Evolutionary conservation across 2,329 filamentous ascomycete species (phyloP), one percentile per base, ranked within the genome.

Genomic region (Dactylonectria estremocensis): DNA sequence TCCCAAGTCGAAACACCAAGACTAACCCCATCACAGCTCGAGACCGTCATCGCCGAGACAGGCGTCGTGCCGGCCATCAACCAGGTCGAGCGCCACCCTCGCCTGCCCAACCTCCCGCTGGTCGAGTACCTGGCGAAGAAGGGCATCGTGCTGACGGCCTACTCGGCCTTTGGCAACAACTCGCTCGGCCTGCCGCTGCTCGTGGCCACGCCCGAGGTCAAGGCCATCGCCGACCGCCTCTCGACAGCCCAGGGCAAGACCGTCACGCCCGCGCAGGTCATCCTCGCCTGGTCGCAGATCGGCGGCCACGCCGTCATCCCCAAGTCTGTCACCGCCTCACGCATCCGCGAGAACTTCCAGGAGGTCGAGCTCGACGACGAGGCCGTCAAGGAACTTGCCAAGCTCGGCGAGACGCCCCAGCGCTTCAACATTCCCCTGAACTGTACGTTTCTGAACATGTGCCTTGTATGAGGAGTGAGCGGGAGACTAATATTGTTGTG

Each of bases 241-340:
- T 72, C 76, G 67, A 64, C 72, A 58, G 68, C 72, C 61, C 77
- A 78, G 72, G 78, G 79, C 69, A 80, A 78, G 81, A 73, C 72
- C 52, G 80, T 83, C 66, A 83, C 82, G 13, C 77, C 80, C 16
- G 83, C 83, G 50, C 83, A 85, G 73, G 82, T 84, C 69, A 76
- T 85, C 85, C 79, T 90, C 82, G 77, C 91, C 83, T 91, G 90
- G 89, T 79, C 83, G 83, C 78, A 86, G 81, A 73, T 85, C 50
- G 80, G 89, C 72, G 91, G 90, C 61, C 91, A 90, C 81, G 89
- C 85, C 73, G 92, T 94, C 72, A 93, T 94, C 74, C 92, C 92
- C 76, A 94, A 94, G 86, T 91, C 88, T 20, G 91, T 93, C 70
- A 93, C 88, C 64, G 85, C 89, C 56, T 84, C 85, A 37, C 88